These are phyloP conservation scores for Hymenoscyphus fraxineus DNA, from an alignment of 2,329 filamentous ascomycete genomes.

Conservation along the genomic window DNA sequence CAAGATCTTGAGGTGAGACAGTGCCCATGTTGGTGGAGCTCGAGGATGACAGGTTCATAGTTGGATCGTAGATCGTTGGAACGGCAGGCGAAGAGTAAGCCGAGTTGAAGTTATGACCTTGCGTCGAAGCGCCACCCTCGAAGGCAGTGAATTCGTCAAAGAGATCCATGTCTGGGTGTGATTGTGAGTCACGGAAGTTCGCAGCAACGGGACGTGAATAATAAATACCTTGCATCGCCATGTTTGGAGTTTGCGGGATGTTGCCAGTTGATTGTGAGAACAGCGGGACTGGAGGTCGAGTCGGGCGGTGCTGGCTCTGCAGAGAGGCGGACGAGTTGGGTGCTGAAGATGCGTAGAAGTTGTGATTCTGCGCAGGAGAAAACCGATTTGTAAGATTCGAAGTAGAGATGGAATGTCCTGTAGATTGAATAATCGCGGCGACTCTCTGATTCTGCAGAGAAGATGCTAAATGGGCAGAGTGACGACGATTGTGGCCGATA, in stretches of 20 bases:
- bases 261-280: slow-evolving; percentile 60
- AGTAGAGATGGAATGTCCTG: slow-evolving; percentile 51
- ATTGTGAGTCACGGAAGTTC: slow-evolving; percentile 30
- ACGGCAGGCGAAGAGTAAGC: slow-evolving; percentile 34
- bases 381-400: slow-evolving; percentile 56
- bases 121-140: slow-evolving; percentile 37
- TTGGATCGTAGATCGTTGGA: slow-evolving; percentile 49
- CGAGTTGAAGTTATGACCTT: slow-evolving; percentile 22
- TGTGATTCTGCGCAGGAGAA: slow-evolving; percentile 50
- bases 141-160: slow-evolving; percentile 57
- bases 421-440: slow-evolving; percentile 55
- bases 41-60: slow-evolving; percentile 35
- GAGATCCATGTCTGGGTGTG: slow-evolving; percentile 48
- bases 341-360: slow-evolving; percentile 66
- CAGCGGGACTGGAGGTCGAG: slow-evolving; percentile 67
- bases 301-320: slow-evolving; percentile 46
- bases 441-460: slow-evolving; percentile 56
- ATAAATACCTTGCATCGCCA: slow-evolving; percentile 55
- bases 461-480: slow-evolving; percentile 50
- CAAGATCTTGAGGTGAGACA: slow-evolving; percentile 77
- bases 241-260: slow-evolving; percentile 44
- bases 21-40: slow-evolving; percentile 60
- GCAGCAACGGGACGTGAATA: slow-evolving; percentile 16
- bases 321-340: slow-evolving; percentile 57
- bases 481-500: slow-evolving; percentile 43